Percentiles rank a stretch among this genome's conserved stretches.
Evolutionary conservation across 257 asterid genomes (phyloP).

Genomic region (Gardenia jasminoides): DNA sequence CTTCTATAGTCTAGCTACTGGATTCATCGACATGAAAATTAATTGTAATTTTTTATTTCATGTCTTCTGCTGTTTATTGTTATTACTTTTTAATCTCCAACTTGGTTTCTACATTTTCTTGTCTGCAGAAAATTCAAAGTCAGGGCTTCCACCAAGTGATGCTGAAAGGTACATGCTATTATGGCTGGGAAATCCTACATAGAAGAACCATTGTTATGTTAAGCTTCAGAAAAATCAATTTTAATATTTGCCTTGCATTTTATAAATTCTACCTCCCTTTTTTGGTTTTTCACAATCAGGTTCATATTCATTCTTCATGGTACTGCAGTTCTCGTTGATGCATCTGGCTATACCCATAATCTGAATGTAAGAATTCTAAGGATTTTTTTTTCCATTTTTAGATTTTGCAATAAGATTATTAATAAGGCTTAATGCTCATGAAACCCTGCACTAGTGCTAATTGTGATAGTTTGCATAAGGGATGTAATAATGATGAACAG

Average conservation of each 20-base stretch:
- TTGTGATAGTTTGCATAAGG: neutral
- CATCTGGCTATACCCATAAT: constrained; percentile 40
- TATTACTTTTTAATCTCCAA: neutral
- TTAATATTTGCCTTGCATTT: neutral
- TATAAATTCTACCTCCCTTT: neutral
- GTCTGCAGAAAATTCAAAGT: constrained; percentile 65
- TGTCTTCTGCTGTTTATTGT: neutral
- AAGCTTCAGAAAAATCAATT: neutral
- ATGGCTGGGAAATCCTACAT: neutral
- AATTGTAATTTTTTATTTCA: too few species aligned
- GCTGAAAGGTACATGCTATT: constrained; percentile 67
- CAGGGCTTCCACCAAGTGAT: constrained; percentile 70
- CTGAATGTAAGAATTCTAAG: constrained; percentile 47
- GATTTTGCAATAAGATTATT: neutral
- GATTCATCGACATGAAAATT: neutral
- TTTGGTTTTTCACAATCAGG: constrained; percentile 42
- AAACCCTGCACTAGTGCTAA: neutral
- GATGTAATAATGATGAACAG: neutral
- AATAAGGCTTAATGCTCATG: neutral
- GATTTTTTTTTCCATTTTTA: constrained; percentile 11
- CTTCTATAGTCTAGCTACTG: neutral
- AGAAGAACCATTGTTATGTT: neutral
- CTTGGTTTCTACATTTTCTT: neutral
- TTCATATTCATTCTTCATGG: constrained; percentile 78
- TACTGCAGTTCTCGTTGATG: constrained; percentile 48